Percentiles rank a stretch among this genome's conserved stretches.
Evolutionary conservation across 1,284 basidiomycete genomes (phyloP).

Genomic region (Tremellales sp.): DNA sequence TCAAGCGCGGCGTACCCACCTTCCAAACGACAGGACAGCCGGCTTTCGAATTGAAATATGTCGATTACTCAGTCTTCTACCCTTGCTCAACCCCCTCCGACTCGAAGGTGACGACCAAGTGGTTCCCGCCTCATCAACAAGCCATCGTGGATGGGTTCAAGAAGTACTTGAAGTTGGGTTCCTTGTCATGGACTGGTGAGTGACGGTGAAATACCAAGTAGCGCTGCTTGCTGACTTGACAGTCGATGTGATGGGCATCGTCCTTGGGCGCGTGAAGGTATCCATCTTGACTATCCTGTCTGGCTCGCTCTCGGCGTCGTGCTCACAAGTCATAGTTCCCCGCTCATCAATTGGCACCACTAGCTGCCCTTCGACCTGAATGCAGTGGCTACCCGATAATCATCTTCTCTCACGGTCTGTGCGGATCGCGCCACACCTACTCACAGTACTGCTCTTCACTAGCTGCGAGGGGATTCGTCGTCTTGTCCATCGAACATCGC

Average conservation of each 20-base stretch:
- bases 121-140: constrained; percentile 28
- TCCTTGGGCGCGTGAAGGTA: no score
- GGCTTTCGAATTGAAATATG: constrained; percentile 22
- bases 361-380: no score
- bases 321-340: no score
- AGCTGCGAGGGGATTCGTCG: constrained; percentile 68
- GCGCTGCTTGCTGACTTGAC: no score
- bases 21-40: constrained; percentile 14
- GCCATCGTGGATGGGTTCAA: constrained; percentile 28
- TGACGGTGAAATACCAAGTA: no score
- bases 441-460: constrained; percentile 66
- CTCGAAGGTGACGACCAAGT: constrained; percentile 11
- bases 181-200: constrained; percentile 27
- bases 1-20: constrained; percentile 11
- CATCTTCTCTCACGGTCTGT: constrained; percentile 75
- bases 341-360: no score
- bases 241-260: no score
- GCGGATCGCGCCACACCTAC: constrained; percentile 67
- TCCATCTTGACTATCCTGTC: no score
- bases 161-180: constrained; percentile 24
- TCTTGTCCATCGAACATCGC: constrained; percentile 69
- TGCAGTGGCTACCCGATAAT: constrained; percentile 76
- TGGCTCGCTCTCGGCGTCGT: no score
- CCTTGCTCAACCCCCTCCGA: no score
- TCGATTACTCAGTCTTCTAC: constrained; percentile 38